phyloP scores from a whole-genome alignment of 2,329 filamentous ascomycete genomes.

The Tolypocladium tropicale region DNA sequence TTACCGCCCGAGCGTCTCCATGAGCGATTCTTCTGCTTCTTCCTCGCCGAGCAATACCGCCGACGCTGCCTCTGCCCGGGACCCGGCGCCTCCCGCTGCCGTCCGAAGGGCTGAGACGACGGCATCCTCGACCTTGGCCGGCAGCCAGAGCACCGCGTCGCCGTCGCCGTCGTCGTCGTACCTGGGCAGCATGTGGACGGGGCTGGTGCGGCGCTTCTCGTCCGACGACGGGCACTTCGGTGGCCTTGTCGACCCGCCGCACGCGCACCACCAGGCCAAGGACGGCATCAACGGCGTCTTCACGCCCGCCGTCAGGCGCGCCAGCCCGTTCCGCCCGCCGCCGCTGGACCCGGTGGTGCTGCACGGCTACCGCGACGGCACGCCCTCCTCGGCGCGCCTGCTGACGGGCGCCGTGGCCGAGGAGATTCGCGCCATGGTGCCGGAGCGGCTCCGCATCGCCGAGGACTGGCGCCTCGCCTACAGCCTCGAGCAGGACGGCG shows the following conservation, averaged over 20 bases:
- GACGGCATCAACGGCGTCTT: conserved; percentile 50
- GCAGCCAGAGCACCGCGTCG: neutral
- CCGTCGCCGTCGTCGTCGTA: conserved; percentile 7
- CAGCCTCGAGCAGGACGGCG: conserved; percentile 84
- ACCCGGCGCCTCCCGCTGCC: neutral
- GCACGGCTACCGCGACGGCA: conserved; percentile 52
- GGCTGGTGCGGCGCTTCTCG: conserved; percentile 58
- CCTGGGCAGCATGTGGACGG: conserved; percentile 38
- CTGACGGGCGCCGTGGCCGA: conserved; percentile 70
- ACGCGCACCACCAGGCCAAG: conserved; percentile 14
- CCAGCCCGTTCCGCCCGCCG: conserved; percentile 77
- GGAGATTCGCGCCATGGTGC: conserved; percentile 83
- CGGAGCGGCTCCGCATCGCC: conserved; percentile 74
- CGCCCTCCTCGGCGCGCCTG: conserved; percentile 50
- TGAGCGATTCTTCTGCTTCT: neutral
- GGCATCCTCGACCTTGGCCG: neutral
- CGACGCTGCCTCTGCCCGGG: neutral
- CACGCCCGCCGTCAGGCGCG: conserved; percentile 39
- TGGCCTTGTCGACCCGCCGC: conserved; percentile 16
- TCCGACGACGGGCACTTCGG: conserved; percentile 28
- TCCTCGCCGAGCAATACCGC: neutral
- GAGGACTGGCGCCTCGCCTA: conserved; percentile 84
- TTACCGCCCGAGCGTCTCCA: neutral
- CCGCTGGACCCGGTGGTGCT: conserved; percentile 75
- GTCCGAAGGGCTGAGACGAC: neutral